Base-by-base conservation (phyloP, 345 rosid species). In the Eucalyptus fibrosa region DNA sequence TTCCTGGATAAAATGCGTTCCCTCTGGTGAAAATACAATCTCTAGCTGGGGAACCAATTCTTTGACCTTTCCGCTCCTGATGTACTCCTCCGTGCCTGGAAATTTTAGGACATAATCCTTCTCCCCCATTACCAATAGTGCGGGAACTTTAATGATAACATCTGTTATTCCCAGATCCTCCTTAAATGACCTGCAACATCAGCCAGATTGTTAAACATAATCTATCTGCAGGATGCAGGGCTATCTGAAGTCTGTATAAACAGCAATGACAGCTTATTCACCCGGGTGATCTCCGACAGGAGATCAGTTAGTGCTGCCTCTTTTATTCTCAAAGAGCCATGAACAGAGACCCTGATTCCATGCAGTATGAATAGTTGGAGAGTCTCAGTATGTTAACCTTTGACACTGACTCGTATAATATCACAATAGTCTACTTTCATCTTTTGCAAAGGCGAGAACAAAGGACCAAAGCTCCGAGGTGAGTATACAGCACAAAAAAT, bases 91-190 rank as follows among this genome's bases (percentile, higher is more conserved):
- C 86, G 89, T 92, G 82, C 95, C 96, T 3, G 94, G 94, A 89
- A 95, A 94, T 77, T 91, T 92, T 8, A 94, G 88, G 83, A 89
- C 87, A 89, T 93, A 94, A 87, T 95, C 97, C 91, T 92, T 92
- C 34, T 90, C 91, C 3, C 95, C 97, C 93, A 93, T 91, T 87
- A 95, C 92, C 59, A 95, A 88, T 24, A 94, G 88, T 3, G 93
- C 93, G 12, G 96, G 94, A 67, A 86, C 92, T 90, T 92, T 89
- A 59, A 94, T 90, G n/a, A 49, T 81, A 5, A 89, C 87, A 86
- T 93, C 93, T 59, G 90, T 19, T 72, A 91, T 19, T 86, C 62
- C 42, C 45, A 56, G 53, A 13, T 86, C 83, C 32, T 87, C 87
- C 81, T 86, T 55, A 40, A 90, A 55, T 4, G 91, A 87, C 87